Base-by-base conservation (phyloP, 164 flowering plant genomes). In the Aristolochia fimbriata region DNA sequence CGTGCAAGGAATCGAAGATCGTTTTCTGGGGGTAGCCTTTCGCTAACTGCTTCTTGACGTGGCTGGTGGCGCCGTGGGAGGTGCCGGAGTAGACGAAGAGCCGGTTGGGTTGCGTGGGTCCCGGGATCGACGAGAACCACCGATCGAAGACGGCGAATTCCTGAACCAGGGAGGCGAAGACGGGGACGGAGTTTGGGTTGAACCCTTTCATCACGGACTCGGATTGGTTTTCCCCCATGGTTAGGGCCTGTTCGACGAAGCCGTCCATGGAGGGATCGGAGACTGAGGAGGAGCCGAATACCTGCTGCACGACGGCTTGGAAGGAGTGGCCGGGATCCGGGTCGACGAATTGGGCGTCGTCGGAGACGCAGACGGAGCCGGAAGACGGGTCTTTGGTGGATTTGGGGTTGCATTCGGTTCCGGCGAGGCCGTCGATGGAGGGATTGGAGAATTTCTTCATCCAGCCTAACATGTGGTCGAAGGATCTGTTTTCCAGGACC, bases 31-130 rank as follows among this genome's bases (percentile, higher is more conserved):
- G 98, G 69, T 78, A 87, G 49, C 98, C 98, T 33, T 10, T 58
- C 4, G 88, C 91, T 13, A 89, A 62, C 43, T 79, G 84, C 67
- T 74, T 83, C 76, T 70, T 76, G 23, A 84, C 86, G 73, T 87
- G 95, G 71, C 86, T 79, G 1, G 86, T 84, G 27, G 96, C 74
- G 0, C 98, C 96, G 68, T 84, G 91, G 19, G 98, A 89, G 49
- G 98, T 92, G 4, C 86, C 96, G 47, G 96, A 92, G 78, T 86
- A 89, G 0, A 86, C 83, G 63, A 89, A 92, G 9, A 92, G 72
- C 59, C 96, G 65, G 37, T 92, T 89, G 50, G 98, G 96, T 57
- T 92, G 98, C 0, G 96, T 92, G 15, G 96, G 93, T 17, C 95
- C 95, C 0, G 98, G 98, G 47, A 92, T 71, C 10, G 95, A 78